Percentiles rank a stretch among this genome's conserved stretches.
Conservation (phyloP, 2,329 filamentous ascomycete genomes). For the Albophoma yamanashiensis region DNA sequence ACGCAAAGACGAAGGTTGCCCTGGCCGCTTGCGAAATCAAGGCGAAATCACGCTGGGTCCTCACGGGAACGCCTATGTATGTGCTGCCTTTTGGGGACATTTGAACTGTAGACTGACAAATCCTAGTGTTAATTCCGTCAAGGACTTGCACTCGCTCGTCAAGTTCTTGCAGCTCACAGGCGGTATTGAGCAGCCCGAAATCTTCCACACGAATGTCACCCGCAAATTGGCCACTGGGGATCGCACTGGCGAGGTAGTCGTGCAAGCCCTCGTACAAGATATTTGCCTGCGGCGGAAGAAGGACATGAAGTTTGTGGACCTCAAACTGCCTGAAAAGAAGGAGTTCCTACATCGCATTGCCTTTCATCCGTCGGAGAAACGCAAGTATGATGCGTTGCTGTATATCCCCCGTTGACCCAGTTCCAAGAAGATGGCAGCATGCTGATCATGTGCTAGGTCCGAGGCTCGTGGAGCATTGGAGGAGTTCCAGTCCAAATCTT, state of each 20-base stretch:
- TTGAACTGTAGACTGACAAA: not conserved
- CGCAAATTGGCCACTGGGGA: constrained; percentile 53
- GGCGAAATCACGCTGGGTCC: constrained; percentile 65
- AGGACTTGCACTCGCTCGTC: constrained; percentile 70
- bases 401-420: constrained; percentile 23
- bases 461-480: constrained; percentile 66
- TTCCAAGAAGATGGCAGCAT: not conserved
- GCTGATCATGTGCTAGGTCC: constrained; percentile 27
- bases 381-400: constrained; percentile 67
- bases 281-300: constrained; percentile 76
- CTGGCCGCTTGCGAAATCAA: constrained; percentile 55
- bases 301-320: constrained; percentile 78
- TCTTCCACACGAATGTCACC: constrained; percentile 57
- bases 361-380: constrained; percentile 62
- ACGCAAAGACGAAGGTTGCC: constrained; percentile 61
- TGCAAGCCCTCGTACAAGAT: constrained; percentile 70
- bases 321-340: constrained; percentile 65
- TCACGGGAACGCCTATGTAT: constrained; percentile 71
- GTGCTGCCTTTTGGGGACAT: constrained; percentile 10
- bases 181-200: constrained; percentile 58
- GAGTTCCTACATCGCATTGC: constrained; percentile 69
- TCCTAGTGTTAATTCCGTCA: constrained; percentile 61
- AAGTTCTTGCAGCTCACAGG: constrained; percentile 68
- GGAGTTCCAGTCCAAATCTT: constrained; percentile 40
- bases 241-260: constrained; percentile 46